Evolutionary conservation across 106 monocot genomes (phyloP).

Genomic region (Allium cepa): DNA sequence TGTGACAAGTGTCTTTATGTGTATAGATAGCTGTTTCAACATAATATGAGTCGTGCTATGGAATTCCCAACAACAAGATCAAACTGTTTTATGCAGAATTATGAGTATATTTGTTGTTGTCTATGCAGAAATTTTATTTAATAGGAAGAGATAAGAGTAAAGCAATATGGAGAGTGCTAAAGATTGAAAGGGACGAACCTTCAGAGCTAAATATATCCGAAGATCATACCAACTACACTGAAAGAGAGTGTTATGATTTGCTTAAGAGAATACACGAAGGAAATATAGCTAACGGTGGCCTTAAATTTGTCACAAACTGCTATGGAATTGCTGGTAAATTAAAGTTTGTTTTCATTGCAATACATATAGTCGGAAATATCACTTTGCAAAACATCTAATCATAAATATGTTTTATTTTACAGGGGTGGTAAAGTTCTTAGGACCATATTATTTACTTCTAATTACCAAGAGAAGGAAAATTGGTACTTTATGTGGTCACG

Average conservation of each 20-base stretch:
- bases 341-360: background rate
- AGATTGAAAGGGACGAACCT: slow-evolving; percentile 63
- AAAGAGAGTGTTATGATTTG: slow-evolving; percentile 50
- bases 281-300: slow-evolving; percentile 69
- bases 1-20: too few species aligned
- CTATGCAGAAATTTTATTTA: slow-evolving; percentile 80
- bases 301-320: slow-evolving; percentile 76
- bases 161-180: slow-evolving; percentile 59
- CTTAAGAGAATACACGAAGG: slow-evolving; percentile 67
- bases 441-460: slow-evolving; percentile 89
- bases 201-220: slow-evolving; percentile 61
- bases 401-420: slow-evolving; percentile 13
- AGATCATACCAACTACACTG: slow-evolving; percentile 54
- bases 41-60: too few species aligned
- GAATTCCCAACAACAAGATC: too few species aligned
- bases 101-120: background rate
- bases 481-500: slow-evolving; percentile 74
- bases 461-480: slow-evolving; percentile 77
- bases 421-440: slow-evolving; percentile 92
- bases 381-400: slow-evolving; percentile 1
- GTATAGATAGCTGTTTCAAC: too few species aligned
- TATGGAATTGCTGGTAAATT: slow-evolving; percentile 90
- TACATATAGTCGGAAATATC: too few species aligned
- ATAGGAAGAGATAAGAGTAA: slow-evolving; percentile 72
- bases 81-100: background rate